Base-by-base conservation (phyloP, 768 basidiomycete species). In the Epithele typhae region DNA sequence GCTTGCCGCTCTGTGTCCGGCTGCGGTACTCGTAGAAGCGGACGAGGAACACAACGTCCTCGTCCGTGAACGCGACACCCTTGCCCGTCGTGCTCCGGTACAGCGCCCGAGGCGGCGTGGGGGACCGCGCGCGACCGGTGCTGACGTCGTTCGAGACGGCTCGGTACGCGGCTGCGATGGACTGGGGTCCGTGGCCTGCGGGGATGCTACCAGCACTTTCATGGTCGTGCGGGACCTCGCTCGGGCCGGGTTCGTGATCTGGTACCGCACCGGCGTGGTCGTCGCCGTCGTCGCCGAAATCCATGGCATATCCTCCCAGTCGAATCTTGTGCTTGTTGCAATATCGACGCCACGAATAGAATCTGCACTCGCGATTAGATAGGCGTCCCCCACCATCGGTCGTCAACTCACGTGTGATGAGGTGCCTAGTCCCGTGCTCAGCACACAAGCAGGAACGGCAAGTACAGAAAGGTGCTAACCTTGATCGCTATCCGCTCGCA, bases 311-410 rank as follows among this genome's bases (percentile, higher is more conserved):
- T 2, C 88, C 87, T 21, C 87, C 87, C 0, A 92, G 73, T n/a
- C 87, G 81, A 40, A 92, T 92, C 64, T 92, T 87, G 62, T 92
- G 89, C 60, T 92, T 92, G 62, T 92, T 92, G 69, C 90, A 92
- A 59, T 92, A 92, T 36, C 90, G 79, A 33, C 90, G 78, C 90
- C 90, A 92, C 1, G 89, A 92, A 61, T 90, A 92, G 62, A 92
- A 92, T 10, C 88, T 91, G 45, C 17, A 42, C 33, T 48, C 42
- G 52, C 14, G 11, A 30, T 45, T 42, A 36, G 35, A n/a, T n/a
- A n/a, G n/a, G n/a, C n/a, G n/a, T n/a, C n/a, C n/a, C n/a, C n/a
- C n/a, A n/a, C n/a, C n/a, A n/a, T n/a, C n/a, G n/a, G n/a, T n/a
- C 35, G 33, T 40, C 33, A 9, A 52, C 81, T 57, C 69, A 89